phyloP scores from a whole-genome alignment of 768 basidiomycete genomes.

The Hortiboletus campestris region DNA sequence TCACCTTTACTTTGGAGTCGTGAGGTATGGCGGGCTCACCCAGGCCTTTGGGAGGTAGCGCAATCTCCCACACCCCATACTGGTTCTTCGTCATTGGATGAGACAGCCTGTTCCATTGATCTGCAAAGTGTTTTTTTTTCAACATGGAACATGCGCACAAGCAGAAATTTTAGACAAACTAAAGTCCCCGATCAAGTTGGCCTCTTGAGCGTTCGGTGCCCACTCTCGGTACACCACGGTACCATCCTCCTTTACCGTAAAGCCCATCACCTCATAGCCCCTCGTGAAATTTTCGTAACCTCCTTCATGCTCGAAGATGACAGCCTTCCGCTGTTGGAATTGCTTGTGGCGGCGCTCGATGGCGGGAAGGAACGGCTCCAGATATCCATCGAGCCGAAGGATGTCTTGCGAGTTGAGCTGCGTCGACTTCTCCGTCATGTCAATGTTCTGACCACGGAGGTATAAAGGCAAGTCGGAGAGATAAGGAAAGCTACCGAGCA shows the following conservation, averaged over 20 bases:
- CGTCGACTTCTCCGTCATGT: conserved; percentile 43
- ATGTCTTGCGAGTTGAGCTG: conserved; percentile 56
- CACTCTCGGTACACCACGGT: conserved; percentile 88
- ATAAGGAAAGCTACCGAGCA: conserved; percentile 1
- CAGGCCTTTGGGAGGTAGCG: conserved; percentile 59
- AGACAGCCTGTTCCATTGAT: conserved; percentile 81
- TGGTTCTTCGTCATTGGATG: conserved; percentile 84
- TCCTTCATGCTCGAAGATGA: conserved; percentile 75
- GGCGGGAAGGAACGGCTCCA: conserved; percentile 67
- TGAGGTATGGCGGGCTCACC: conserved; percentile 87
- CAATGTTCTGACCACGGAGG: background rate
- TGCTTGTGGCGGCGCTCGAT: conserved; percentile 67
- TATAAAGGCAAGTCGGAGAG: background rate
- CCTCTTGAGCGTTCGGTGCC: conserved; percentile 88
- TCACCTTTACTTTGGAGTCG: conserved; percentile 91
- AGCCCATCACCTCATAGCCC: conserved; percentile 61
- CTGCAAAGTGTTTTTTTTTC: conserved; percentile 45
- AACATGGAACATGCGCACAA: background rate
- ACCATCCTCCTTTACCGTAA: conserved; percentile 66
- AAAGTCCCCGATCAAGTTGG: conserved; percentile 91
- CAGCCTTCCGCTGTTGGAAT: conserved; percentile 74
- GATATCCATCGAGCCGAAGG: conserved; percentile 65
- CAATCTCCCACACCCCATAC: conserved; percentile 90
- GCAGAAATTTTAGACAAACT: conserved; percentile 55
- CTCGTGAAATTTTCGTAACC: conserved; percentile 70